These are phyloP conservation scores for Pyrenophora teres DNA, from an alignment of 2,329 filamentous ascomycete species.

Conservation along the genomic window DNA sequence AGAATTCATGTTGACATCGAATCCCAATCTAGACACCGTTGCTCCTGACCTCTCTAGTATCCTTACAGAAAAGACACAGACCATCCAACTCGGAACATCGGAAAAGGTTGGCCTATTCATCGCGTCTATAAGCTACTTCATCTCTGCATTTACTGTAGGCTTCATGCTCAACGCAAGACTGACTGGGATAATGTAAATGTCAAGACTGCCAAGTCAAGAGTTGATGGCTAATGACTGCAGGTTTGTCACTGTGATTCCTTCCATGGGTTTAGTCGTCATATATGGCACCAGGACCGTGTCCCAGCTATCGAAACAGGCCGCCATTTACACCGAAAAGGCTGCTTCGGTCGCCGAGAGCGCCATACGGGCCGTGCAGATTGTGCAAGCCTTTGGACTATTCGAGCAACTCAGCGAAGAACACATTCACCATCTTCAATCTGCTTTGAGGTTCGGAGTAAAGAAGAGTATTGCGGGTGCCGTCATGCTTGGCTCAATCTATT, in stretches of 20 bases:
- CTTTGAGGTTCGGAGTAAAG: conserved; percentile 46
- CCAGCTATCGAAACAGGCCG: conserved; percentile 47
- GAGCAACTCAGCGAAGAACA: conserved; percentile 48
- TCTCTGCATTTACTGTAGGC: conserved; percentile 53
- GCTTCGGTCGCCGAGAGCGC: conserved; percentile 53
- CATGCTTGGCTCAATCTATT: conserved; percentile 52
- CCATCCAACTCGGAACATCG: conserved; percentile 53
- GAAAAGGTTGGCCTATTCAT: conserved; percentile 56
- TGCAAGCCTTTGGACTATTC: conserved; percentile 56
- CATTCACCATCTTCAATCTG: conserved; percentile 38
- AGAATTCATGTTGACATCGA: background rate
- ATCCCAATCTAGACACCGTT: conserved; percentile 44
- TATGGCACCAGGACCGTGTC: conserved; percentile 51
- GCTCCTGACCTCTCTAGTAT: conserved; percentile 56
- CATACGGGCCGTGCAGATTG: conserved; percentile 53
- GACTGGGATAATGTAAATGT: conserved; percentile 47
- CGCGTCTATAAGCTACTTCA: conserved; percentile 53
- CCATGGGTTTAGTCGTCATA: conserved; percentile 52
- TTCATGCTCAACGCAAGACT: conserved; percentile 51
- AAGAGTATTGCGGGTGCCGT: conserved; percentile 49
- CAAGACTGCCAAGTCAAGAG: background rate
- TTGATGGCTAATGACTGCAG: conserved; percentile 17
- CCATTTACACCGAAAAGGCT: conserved; percentile 49
- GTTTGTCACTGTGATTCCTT: conserved; percentile 54
- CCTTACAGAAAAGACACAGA: conserved; percentile 53